These are phyloP conservation scores for Botrytis porri DNA, from an alignment of 2,329 filamentous ascomycete species.

Conservation along the genomic window DNA sequence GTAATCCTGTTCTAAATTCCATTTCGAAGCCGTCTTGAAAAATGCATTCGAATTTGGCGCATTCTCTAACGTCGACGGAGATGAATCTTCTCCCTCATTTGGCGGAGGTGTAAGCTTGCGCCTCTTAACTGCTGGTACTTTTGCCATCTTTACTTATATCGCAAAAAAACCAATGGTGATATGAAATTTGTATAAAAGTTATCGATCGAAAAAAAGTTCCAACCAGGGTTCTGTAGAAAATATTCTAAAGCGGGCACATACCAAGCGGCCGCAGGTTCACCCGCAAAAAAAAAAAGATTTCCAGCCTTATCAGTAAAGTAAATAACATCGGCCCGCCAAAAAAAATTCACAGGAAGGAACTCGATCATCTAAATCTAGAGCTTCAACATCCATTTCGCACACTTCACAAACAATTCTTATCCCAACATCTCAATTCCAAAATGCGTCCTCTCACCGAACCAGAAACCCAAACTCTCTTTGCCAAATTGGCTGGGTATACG, in stretches of 20 bases:
- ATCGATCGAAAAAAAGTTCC: slow-evolving; percentile 14
- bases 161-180: slow-evolving; percentile 16
- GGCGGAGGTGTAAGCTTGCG: slow-evolving; percentile 55
- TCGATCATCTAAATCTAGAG: too few species aligned
- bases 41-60: slow-evolving; percentile 45
- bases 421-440: slow-evolving; percentile 13
- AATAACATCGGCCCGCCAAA: slow-evolving; percentile 22
- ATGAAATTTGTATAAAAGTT: slow-evolving; percentile 18
- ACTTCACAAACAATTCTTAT: slow-evolving; percentile 4
- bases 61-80: slow-evolving; percentile 35
- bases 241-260: slow-evolving; percentile 27
- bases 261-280: slow-evolving; percentile 1
- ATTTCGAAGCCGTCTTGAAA: slow-evolving; percentile 72
- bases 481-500: slow-evolving; percentile 92
- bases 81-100: slow-evolving; percentile 45
- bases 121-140: slow-evolving; percentile 47
- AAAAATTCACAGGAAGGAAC: slow-evolving; percentile 32
- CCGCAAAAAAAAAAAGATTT: slow-evolving; percentile 6
- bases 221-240: slow-evolving; percentile 12
- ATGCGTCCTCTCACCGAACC: slow-evolving; percentile 82
- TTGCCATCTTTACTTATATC: slow-evolving; percentile 31
- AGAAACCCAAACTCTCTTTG: slow-evolving; percentile 79
- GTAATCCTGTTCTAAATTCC: slow-evolving; percentile 92
- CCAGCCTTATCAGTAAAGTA: slow-evolving; percentile 7
- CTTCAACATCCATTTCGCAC: slow-evolving; percentile 3